A percentile compares a stretch with the other conserved stretches of the same genome.
phyloP scores from a whole-genome alignment of 2,329 filamentous ascomycete species.

The Blastomyces emzantsi region DNA sequence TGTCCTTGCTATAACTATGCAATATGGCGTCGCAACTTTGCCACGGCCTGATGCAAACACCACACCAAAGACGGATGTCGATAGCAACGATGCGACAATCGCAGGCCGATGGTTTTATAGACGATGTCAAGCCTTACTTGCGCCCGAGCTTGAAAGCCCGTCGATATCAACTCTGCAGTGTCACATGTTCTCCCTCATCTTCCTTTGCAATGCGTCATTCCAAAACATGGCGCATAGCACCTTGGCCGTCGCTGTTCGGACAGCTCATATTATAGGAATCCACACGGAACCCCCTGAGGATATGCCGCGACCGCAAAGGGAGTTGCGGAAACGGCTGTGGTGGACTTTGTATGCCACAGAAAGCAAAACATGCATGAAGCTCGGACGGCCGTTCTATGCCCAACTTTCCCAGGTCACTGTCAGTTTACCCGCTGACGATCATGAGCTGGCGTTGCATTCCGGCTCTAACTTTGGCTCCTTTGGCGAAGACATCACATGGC shows the following conservation, averaged over 20 bases:
- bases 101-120: slow-evolving; percentile 42
- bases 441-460: slow-evolving; percentile 22
- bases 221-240: slow-evolving; percentile 42
- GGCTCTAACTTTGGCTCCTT: slow-evolving; percentile 27
- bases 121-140: slow-evolving; percentile 38
- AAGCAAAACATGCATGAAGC: slow-evolving; percentile 39
- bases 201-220: slow-evolving; percentile 42
- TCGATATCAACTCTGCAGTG: slow-evolving; percentile 43
- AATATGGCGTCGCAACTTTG: slow-evolving; percentile 33
- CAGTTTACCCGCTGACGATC: slow-evolving; percentile 32
- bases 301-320: slow-evolving; percentile 29
- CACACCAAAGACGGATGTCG: slow-evolving; percentile 13
- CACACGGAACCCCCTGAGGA: slow-evolving; percentile 38
- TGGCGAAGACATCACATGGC: slow-evolving; percentile 32
- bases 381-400: slow-evolving; percentile 39
- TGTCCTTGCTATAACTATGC: slow-evolving; percentile 45
- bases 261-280: slow-evolving; percentile 42
- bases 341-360: slow-evolving; percentile 45
- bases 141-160: slow-evolving; percentile 41
- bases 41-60: slow-evolving; percentile 8
- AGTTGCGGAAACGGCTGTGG: slow-evolving; percentile 45
- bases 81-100: slow-evolving; percentile 32
- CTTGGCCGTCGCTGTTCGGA: slow-evolving; percentile 36
- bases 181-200: slow-evolving; percentile 38
- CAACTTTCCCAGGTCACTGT: slow-evolving; percentile 29